Evolutionary conservation across 495 filamentous ascomycete species (phyloP), one percentile per base, ranked within the genome.

Genomic region (Penicillium cosmopolitanum): DNA sequence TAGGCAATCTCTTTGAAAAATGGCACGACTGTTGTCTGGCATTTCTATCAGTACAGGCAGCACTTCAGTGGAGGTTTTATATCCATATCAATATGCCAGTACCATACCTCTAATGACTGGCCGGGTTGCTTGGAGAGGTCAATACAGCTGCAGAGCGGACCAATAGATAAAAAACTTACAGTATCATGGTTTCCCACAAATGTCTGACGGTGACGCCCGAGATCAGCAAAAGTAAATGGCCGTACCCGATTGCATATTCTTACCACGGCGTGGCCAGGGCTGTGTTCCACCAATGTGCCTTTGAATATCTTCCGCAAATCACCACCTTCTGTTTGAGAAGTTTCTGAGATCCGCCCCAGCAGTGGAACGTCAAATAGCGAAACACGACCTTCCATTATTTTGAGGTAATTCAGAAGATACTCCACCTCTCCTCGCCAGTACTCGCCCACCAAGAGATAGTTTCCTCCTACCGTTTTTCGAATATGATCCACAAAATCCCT

Each of bases 361-460:
- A 93, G 73, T 11, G 88, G 87, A 0, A 83, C 78, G 70, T 93
- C 89, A 66, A 89, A 93, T 19, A 91, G 69, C n/a, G 80, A 82
- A 23, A 89, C 78, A 40, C 80, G 77, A 56, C 85, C 77, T 51
- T 82, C 66, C 82, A 90, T 86, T 34, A 77, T 71, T 42, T 85
- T 78, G 35, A 91, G 74, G 63, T 86, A 91, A 5, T 73, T 70
- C 1, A 76, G 63, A 60, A 92, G 80, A 42, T 79, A 72, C 13
- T 79, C 64, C 5, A 82, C 72, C 60, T 87, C 83, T 38, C 83
- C 85, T 54, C 83, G 79, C 89, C 89, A 92, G 66, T 87, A 90
- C 65, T 92, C 90, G 19, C 85, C 87, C 5, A 93, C 86, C 13
- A 90, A 70, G 66, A 89, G 89, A 73, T 83, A 86, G 16, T 84